A percentile compares a stretch with the other conserved stretches of the same genome.
Conservation (phyloP, 495 filamentous ascomycete species). For the Xylaria telfairii region DNA sequence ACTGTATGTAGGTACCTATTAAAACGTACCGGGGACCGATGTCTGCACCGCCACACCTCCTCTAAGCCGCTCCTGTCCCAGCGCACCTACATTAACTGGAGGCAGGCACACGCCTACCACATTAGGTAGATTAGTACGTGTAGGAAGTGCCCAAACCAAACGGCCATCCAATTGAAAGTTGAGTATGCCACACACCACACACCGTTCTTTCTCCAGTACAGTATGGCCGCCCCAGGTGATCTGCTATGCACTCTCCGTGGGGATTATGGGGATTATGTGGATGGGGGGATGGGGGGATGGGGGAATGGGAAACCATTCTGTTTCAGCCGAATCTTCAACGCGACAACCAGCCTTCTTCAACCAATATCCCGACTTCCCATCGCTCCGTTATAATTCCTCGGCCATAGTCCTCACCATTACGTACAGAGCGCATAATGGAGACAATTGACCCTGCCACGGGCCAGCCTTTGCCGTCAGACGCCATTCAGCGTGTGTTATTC, state of each 20-base stretch:
- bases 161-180: constrained; percentile 9
- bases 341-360: constrained; percentile 7
- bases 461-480: constrained; percentile 63
- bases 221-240: not conserved
- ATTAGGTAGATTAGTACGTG: not conserved
- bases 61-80: not conserved
- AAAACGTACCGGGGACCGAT: not conserved
- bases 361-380: constrained; percentile 3
- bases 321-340: not conserved
- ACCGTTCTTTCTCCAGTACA: not conserved
- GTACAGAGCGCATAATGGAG: constrained; percentile 40
- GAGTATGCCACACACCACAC: constrained; percentile 22
- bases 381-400: not conserved
- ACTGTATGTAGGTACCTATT: not conserved
- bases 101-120: not conserved
- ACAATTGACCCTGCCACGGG: constrained; percentile 65
- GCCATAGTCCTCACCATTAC: not conserved
- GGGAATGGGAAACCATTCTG: no score
- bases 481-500: constrained; percentile 81
- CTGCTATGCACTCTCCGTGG: not conserved
- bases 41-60: not conserved
- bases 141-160: not conserved
- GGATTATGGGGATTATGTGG: constrained; percentile 2
- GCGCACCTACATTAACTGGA: not conserved
- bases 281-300: no score